Evolutionary conservation across 2,329 filamentous ascomycete genomes (phyloP), one percentile per base, ranked within the genome.

Genomic region (Colletotrichum plurivorum): DNA sequence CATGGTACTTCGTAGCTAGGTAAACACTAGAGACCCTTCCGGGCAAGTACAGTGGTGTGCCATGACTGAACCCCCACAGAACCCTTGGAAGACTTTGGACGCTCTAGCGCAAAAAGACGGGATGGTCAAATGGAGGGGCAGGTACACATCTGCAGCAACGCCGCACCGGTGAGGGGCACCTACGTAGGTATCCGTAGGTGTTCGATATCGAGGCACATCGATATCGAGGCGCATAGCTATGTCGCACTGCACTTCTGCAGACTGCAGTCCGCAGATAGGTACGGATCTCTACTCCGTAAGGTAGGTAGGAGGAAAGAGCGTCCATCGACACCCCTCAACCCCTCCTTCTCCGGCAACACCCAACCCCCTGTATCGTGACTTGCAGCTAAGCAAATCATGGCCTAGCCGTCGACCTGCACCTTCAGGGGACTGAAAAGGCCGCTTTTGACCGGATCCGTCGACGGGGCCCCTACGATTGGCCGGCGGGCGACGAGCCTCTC

Each of bases 401-500:
- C n/a, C 55, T 69, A 67, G 63, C 20, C 25, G 48, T 53, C 54
- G 18, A 31, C 27, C 63, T 69, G 67, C 62, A 69, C 55, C 49
- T 58, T 46, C 62, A 69, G 66, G 66, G 65, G 60, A 46, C 48
- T 16, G n/a, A 27, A 48, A 64, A 53, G 61, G 55, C 55, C 55
- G 67, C 56, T 51, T 69, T 57, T 67, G 67, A 52, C 67, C 67
- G 67, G 45, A 69, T 69, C 52, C 67, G 67, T 67, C 67, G 25
- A 31, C 45, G 55, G 4, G 55, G 48, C 51, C 54, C 39, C 55
- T 51, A 43, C 46, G 22, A 69, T 67, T 69, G 62, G 67, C 43
- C 20, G 46, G 16, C 20, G 10, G 31, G 12, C 20, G 16, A 52
- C 27, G 49, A 66, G 52, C 51, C 62, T 51, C 63, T 27, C 49